phyloP scores from a whole-genome alignment of 164 flowering plant species.

The Macadamia tetraphylla region DNA sequence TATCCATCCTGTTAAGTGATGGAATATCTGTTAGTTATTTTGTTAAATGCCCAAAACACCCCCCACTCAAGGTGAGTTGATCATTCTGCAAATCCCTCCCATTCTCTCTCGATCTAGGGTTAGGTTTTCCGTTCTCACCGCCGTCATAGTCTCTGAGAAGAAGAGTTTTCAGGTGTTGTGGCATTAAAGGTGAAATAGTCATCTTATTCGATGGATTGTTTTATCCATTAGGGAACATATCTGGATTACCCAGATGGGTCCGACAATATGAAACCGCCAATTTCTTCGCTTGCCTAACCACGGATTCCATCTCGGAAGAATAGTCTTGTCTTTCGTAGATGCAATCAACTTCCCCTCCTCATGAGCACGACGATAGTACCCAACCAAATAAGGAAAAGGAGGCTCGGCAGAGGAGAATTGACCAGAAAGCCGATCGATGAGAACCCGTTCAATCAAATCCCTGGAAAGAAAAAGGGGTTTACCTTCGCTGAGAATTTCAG shows the following conservation, averaged over 20 bases:
- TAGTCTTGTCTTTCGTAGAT: constrained; percentile 63
- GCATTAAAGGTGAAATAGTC: constrained; percentile 49
- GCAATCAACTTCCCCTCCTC: constrained; percentile 74
- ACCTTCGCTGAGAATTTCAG: constrained; percentile 85
- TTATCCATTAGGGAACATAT: constrained; percentile 38
- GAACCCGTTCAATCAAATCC: constrained; percentile 66
- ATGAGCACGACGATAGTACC: constrained; percentile 71
- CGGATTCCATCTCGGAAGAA: constrained; percentile 63
- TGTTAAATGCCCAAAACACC: too few relatives aligned
- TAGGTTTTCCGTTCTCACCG: too few relatives aligned
- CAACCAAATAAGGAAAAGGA: constrained; percentile 64
- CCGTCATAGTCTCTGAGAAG: too few relatives aligned
- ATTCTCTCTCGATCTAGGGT: too few relatives aligned
- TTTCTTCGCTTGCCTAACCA: constrained; percentile 57
- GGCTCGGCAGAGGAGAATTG: constrained; percentile 47
- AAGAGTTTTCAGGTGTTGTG: constrained; percentile 1
- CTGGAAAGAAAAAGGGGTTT: constrained; percentile 44
- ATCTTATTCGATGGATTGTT: not conserved
- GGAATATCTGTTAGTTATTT: too few relatives aligned
- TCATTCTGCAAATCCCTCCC: too few relatives aligned
- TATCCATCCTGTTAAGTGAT: too few relatives aligned
- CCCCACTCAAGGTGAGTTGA: too few relatives aligned
- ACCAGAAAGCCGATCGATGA: constrained; percentile 81
- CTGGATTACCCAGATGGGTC: constrained; percentile 77
- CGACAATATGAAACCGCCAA: constrained; percentile 64